Percentiles rank a stretch among this genome's conserved stretches.
Conservation (phyloP, 192 early-diverging fungal genomes). For the Backusella circina region DNA sequence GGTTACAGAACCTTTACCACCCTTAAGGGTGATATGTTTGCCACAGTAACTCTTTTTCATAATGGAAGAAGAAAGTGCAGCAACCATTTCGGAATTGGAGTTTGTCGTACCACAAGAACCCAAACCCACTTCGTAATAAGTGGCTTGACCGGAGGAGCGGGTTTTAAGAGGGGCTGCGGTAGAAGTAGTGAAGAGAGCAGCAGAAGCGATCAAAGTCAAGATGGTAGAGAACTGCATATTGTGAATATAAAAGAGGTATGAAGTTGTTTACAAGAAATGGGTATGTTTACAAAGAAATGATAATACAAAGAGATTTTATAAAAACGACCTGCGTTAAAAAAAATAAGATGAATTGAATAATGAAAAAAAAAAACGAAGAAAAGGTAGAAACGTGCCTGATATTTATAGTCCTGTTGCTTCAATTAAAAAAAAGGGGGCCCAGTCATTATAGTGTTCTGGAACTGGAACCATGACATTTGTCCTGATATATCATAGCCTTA, state of each 20-base stretch:
- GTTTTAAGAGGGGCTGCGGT: background rate
- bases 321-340: background rate
- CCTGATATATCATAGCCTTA: background rate
- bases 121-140: conserved; percentile 25
- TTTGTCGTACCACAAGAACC: conserved; percentile 29
- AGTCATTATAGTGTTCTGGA: background rate
- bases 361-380: background rate
- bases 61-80: conserved; percentile 24
- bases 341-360: background rate
- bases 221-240: conserved; percentile 2
- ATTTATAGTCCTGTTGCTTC: conserved; percentile 7
- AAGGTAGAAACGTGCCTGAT: background rate
- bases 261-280: background rate
- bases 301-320: background rate
- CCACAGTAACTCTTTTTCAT: conserved; percentile 33
- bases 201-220: background rate
- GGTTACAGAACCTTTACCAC: conserved; percentile 26
- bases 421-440: background rate
- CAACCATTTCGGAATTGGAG: conserved; percentile 16
- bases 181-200: background rate
- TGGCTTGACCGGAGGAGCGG: conserved; percentile 17
- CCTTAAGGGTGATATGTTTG: conserved; percentile 24
- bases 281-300: background rate
- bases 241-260: background rate
- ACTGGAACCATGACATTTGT: background rate